Percentiles rank a stretch among this genome's conserved stretches.
Conservation (phyloP, 768 basidiomycete species). For the Mycena leptocephala region DNA sequence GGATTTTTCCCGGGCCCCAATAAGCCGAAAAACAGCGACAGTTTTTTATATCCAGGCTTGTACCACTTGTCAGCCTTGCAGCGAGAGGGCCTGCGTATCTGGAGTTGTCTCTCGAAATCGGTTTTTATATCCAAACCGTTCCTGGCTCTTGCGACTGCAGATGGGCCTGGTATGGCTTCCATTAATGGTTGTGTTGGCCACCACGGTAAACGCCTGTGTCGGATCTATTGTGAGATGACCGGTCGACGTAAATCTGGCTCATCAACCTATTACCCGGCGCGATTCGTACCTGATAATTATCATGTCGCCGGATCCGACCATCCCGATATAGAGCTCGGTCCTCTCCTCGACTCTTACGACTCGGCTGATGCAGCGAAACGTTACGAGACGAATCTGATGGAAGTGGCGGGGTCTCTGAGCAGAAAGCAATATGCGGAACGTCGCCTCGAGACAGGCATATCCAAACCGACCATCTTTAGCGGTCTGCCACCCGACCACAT, state of each 20-base stretch:
- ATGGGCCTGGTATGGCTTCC: conserved; percentile 43
- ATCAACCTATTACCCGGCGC: conserved; percentile 41
- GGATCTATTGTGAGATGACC: conserved; percentile 36
- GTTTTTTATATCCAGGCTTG: conserved; percentile 45
- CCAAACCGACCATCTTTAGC: too few species aligned
- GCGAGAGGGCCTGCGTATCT: conserved; percentile 25
- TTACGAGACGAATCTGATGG: too few species aligned
- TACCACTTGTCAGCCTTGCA: conserved; percentile 42
- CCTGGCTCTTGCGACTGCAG: conserved; percentile 36
- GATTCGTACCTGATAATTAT: conserved; percentile 36
- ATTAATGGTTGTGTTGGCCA: conserved; percentile 48
- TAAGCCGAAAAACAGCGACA: conserved; percentile 49
- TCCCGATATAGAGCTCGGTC: conserved; percentile 41
- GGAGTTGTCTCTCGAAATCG: conserved; percentile 34
- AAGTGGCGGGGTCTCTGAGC: too few species aligned
- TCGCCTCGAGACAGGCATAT: too few species aligned
- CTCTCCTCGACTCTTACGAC: conserved; percentile 20
- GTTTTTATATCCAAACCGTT: not conserved
- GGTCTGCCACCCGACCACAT: too few species aligned
- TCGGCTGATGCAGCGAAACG: not conserved
- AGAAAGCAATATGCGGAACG: too few species aligned
- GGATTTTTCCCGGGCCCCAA: conserved; percentile 50
- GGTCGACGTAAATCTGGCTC: conserved; percentile 38
- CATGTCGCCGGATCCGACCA: conserved; percentile 44
- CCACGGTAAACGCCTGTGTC: conserved; percentile 38